Base-by-base conservation (phyloP, 495 filamentous ascomycete genomes). In the Lindgomyces ingoldianus region DNA sequence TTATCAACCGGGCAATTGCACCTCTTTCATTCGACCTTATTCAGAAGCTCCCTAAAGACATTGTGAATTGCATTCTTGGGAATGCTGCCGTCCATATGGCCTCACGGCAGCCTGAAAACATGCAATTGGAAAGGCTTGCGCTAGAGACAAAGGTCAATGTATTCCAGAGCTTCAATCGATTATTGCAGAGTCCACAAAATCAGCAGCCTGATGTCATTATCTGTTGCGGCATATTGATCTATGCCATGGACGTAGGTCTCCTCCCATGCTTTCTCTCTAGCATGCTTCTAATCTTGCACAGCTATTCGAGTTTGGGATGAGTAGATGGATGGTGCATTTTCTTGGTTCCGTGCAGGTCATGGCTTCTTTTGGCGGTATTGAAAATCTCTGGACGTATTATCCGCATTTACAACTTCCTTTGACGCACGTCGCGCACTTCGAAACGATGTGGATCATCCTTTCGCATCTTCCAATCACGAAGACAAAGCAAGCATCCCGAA, bases 51-150 rank as follows among this genome's bases (percentile, higher is more conserved):
- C 62, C 62, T 10, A 52, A 49, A 26, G 55, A 51, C 46, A 53
- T 60, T 1, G 55, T 65, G 4, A 59, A 65, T 44, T 59, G 62
- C 46, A 55, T 65, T 22, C 49, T 65, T 16, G 62, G 55, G 0
- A 55, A 50, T 24, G 62, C 62, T 24, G 62, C 56, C 8, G 62
- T 65, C 16, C 62, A 65, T 60, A 65, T 65, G 62, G 62, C 62
- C 33, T 60, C 56, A 16, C 55, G 62, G 14, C 55, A 65, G 11
- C 47, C 62, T 3, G 62, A 27, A n/a, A 48, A 59, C 27, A 29
- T 18, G 4, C 3, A 19, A 9, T 19, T 65, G 33, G 62, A 65
- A 29, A 44, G 56, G 1, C 55, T 65, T n/a, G 62, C 62, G 4
- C 29, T 65, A 0, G 62, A 65, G 51, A 48, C 62, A 3, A 65